These are phyloP conservation scores for Picea abies DNA, from an alignment of 83 land plant genomes.

Conservation along the genomic window DNA sequence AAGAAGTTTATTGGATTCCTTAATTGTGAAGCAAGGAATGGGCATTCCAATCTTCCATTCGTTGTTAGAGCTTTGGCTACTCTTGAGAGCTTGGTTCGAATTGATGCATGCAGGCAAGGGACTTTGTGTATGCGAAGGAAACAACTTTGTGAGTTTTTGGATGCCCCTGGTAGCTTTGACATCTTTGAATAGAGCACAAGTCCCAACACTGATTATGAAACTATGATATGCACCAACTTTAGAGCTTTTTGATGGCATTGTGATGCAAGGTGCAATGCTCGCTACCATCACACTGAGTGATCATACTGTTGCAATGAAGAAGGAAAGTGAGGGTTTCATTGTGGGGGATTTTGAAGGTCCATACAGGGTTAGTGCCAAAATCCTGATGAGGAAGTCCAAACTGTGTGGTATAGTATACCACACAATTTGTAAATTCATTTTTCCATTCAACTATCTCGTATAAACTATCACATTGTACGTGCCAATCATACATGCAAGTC, in stretches of 20 bases:
- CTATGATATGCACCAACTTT: slow-evolving; percentile 34
- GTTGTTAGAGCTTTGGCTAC: not conserved
- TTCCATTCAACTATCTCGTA: too few relatives aligned
- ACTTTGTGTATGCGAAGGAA: slow-evolving; percentile 37
- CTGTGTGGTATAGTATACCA: too few relatives aligned
- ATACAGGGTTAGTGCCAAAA: slow-evolving; percentile 25
- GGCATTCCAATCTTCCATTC: too few relatives aligned
- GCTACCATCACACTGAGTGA: slow-evolving; percentile 36
- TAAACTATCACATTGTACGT: too few relatives aligned
- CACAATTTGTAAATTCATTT: too few relatives aligned
- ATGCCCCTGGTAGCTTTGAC: slow-evolving; percentile 24
- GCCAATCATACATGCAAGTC: too few relatives aligned
- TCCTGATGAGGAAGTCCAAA: slow-evolving; percentile 21
- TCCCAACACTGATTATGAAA: slow-evolving; percentile 45
- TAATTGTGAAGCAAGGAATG: too few relatives aligned
- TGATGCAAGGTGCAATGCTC: slow-evolving; percentile 47
- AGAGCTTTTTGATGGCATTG: slow-evolving; percentile 34
- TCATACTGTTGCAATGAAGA: not conserved
- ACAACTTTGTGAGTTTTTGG: slow-evolving; percentile 38
- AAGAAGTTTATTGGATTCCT: too few relatives aligned
- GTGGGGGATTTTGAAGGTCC: slow-evolving; percentile 35
- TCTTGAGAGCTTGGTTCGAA: slow-evolving; percentile 26
- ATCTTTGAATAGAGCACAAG: slow-evolving; percentile 24
- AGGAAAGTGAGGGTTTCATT: slow-evolving; percentile 23
- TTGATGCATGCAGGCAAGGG: slow-evolving; percentile 48